Percentiles rank a stretch among this genome's conserved stretches.
Evolutionary conservation across 2,329 filamentous ascomycete genomes (phyloP).

Genomic region (Albophoma yamanashiensis): DNA sequence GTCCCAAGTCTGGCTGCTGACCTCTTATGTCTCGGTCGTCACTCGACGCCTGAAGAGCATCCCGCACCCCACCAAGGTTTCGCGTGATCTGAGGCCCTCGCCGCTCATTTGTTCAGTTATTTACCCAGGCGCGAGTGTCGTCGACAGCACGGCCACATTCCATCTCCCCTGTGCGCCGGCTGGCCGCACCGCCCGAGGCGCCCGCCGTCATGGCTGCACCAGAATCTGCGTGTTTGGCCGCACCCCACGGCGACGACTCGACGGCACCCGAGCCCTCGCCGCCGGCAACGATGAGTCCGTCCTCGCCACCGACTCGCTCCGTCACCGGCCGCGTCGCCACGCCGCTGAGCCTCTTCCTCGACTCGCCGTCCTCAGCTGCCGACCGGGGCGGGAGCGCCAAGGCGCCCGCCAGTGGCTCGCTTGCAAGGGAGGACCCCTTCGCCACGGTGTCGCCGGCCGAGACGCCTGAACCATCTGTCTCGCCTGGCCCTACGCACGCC

Average conservation of each 20-base stretch:
- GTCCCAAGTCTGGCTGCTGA: not conserved
- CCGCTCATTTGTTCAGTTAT: not conserved
- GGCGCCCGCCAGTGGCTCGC: not conserved
- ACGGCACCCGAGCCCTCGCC: constrained; percentile 1
- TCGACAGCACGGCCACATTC: not conserved
- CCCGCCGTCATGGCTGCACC: not conserved
- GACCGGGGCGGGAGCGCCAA: not conserved
- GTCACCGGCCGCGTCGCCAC: constrained; percentile 10
- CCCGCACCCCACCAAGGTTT: not conserved
- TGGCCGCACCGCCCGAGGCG: not conserved
- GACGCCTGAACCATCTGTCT: constrained; percentile 4
- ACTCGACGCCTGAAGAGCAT: not conserved
- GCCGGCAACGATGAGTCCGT: constrained; percentile 2
- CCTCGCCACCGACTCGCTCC: constrained; percentile 3
- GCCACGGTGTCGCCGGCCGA: constrained; percentile 6
- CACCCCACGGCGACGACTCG: not conserved
- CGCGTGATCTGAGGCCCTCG: not conserved
- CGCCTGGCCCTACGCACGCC: not conserved
- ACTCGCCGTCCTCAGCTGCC: not conserved
- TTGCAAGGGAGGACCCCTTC: constrained; percentile 1
- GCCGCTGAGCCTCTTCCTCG: constrained; percentile 8
- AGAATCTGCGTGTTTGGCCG: not conserved
- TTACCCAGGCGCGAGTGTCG: not conserved
- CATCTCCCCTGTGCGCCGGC: not conserved
- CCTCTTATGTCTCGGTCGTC: not conserved